Conservation (phyloP, 257 asterid species). For the Voacanga thouarsii region DNA sequence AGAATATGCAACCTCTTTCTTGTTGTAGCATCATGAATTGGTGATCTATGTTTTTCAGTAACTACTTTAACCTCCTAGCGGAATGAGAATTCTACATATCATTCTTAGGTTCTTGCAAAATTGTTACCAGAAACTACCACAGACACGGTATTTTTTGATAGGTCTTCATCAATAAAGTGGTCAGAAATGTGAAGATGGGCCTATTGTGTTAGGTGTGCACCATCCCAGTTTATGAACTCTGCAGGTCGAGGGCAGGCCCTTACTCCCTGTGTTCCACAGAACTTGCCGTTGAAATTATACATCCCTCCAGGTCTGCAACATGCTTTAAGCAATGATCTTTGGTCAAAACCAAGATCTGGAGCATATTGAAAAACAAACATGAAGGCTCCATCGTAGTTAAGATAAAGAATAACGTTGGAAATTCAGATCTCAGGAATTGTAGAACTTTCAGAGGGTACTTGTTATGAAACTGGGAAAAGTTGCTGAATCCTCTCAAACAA, state of each 20-base stretch:
- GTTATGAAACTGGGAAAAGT: not conserved
- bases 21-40: no score
- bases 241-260: conserved; percentile 20
- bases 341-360: not conserved
- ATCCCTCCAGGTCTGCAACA: conserved; percentile 42
- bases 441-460: not conserved
- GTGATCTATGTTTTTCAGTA: no score
- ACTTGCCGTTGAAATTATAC: conserved; percentile 19
- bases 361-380: conserved; percentile 1
- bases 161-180: conserved; percentile 13
- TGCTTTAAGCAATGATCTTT: conserved; percentile 20
- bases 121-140: no score
- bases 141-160: not conserved
- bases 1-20: no score
- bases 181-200: conserved; percentile 11
- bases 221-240: conserved; percentile 29
- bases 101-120: no score
- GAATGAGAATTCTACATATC: no score
- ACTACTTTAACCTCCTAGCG: no score
- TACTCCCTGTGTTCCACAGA: conserved; percentile 22
- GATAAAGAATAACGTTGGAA: conserved; percentile 3
- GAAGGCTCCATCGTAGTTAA: not conserved
- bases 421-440: conserved; percentile 6
- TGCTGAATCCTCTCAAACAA: conserved; percentile 2
- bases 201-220: conserved; percentile 31